Evolutionary conservation across 2,329 filamentous ascomycete species (phyloP).

Genomic region (Colletotrichum cordylinicola): DNA sequence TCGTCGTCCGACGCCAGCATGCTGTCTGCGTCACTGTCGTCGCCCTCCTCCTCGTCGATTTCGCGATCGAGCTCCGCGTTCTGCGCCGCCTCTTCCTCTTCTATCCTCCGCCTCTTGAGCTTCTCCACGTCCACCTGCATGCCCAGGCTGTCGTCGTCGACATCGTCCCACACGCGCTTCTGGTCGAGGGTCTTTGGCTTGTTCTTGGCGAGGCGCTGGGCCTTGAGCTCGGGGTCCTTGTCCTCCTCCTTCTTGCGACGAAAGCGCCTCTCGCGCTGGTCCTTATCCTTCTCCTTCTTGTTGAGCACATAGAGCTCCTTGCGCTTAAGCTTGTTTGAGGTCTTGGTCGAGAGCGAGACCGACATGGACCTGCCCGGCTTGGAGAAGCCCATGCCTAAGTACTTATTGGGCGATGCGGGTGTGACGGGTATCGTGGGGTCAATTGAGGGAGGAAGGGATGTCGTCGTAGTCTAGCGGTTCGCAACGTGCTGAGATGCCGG

Average conservation of each 20-base stretch:
- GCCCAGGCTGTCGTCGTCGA: slow-evolving; percentile 63
- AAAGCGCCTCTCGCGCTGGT: slow-evolving; percentile 78
- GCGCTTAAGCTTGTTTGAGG: slow-evolving; percentile 80
- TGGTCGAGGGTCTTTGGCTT: slow-evolving; percentile 82
- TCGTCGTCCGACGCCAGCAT: slow-evolving; percentile 75
- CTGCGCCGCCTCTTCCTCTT: slow-evolving; percentile 56
- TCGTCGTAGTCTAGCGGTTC: not conserved
- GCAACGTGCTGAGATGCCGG: not conserved
- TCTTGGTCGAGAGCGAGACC: slow-evolving; percentile 45
- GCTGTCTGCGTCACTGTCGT: slow-evolving; percentile 64
- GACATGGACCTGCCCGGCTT: slow-evolving; percentile 27
- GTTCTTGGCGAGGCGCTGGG: slow-evolving; percentile 77
- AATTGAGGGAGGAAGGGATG: not conserved
- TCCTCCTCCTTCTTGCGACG: slow-evolving; percentile 84
- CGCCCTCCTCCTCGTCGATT: slow-evolving; percentile 49
- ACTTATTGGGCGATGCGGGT: rapidly evolving
- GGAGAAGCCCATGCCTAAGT: slow-evolving; percentile 19
- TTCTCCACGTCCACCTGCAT: slow-evolving; percentile 64
- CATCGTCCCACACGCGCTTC: slow-evolving; percentile 90
- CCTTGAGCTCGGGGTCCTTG: slow-evolving; percentile 78
- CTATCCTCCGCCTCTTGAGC: slow-evolving; percentile 61
- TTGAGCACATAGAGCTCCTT: slow-evolving; percentile 79
- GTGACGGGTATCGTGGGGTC: not conserved
- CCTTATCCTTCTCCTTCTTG: slow-evolving; percentile 77
- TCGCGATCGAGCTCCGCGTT: slow-evolving; percentile 40